Evolutionary conservation across 768 basidiomycete species (phyloP).

Genomic region (Sarcodon aspratus): DNA sequence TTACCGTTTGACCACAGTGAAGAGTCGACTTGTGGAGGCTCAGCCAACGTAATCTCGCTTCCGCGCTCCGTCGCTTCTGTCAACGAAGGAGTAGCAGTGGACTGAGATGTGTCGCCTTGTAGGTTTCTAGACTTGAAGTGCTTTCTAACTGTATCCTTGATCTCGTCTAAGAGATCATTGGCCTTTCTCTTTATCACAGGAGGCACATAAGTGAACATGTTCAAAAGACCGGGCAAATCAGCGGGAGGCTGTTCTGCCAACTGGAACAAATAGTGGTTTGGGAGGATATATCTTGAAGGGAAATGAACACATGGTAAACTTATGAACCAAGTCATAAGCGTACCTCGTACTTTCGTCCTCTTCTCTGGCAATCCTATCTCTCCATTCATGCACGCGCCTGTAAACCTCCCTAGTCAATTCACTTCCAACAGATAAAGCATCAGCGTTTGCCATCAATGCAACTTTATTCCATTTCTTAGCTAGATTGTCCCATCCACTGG

Average conservation of each 20-base stretch:
- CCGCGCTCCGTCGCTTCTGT: background rate
- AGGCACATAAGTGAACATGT: constrained; percentile 48
- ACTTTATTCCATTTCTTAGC: constrained; percentile 78
- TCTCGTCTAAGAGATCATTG: constrained; percentile 53
- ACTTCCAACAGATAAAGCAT: constrained; percentile 12
- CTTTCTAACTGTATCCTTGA: constrained; percentile 36
- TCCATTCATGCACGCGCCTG: constrained; percentile 68
- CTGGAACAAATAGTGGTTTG: constrained; percentile 64
- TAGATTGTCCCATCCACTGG: constrained; percentile 67
- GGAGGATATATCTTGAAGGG: constrained; percentile 50
- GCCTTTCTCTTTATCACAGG: constrained; percentile 50
- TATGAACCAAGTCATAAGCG: constrained; percentile 10
- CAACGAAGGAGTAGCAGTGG: background rate
- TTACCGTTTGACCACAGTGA: no score
- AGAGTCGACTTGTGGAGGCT: no score
- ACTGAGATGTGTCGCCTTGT: background rate
- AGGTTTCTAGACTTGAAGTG: constrained; percentile 1
- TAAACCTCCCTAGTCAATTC: constrained; percentile 50
- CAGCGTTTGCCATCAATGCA: constrained; percentile 25
- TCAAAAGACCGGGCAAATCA: constrained; percentile 50
- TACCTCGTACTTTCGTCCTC: constrained; percentile 84
- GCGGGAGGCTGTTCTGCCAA: constrained; percentile 62
- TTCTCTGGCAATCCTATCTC: constrained; percentile 65
- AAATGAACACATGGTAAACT: background rate
- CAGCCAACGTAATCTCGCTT: no score